phyloP scores from a whole-genome alignment of 176 grass and related monocot genomes.

The Aegilops tauschii region DNA sequence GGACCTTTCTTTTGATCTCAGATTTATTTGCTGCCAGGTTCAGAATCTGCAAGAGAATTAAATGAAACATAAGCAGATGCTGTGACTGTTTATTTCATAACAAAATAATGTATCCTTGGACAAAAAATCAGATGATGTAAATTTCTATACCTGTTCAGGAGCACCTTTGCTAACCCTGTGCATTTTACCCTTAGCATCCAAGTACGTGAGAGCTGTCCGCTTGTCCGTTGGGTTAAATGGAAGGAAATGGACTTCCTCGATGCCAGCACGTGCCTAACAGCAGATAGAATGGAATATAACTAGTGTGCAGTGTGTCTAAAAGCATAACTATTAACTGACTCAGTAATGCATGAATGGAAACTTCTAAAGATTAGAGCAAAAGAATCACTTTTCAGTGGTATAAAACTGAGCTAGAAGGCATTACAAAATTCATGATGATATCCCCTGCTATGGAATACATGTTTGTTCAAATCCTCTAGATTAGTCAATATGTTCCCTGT shows the following conservation, averaged over 20 bases:
- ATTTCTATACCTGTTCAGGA: conserved; percentile 68
- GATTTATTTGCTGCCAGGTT: conserved; percentile 55
- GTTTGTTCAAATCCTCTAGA: background rate
- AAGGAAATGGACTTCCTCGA: conserved; percentile 68
- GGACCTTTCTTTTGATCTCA: conserved; percentile 55
- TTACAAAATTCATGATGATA: conserved; percentile 3
- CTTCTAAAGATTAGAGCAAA: background rate
- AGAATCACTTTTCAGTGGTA: background rate
- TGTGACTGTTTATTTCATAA: conserved; percentile 4
- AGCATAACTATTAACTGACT: background rate
- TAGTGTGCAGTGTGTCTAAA: conserved; percentile 8
- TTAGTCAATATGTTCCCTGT: background rate
- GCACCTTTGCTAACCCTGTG: conserved; percentile 82
- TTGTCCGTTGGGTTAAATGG: conserved; percentile 81
- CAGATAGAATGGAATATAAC: conserved; percentile 18
- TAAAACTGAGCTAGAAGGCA: background rate
- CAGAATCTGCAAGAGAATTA: conserved; percentile 48
- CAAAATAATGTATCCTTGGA: background rate
- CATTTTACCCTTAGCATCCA: conserved; percentile 58
- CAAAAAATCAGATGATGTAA: background rate
- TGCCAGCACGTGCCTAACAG: conserved; percentile 54
- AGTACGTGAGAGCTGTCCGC: conserved; percentile 76
- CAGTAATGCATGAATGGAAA: background rate
- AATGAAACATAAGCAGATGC: conserved; percentile 14
- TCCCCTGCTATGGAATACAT: background rate